phyloP scores from a whole-genome alignment of 2,329 filamentous ascomycete species.

The Dothiorella sarmentorum region DNA sequence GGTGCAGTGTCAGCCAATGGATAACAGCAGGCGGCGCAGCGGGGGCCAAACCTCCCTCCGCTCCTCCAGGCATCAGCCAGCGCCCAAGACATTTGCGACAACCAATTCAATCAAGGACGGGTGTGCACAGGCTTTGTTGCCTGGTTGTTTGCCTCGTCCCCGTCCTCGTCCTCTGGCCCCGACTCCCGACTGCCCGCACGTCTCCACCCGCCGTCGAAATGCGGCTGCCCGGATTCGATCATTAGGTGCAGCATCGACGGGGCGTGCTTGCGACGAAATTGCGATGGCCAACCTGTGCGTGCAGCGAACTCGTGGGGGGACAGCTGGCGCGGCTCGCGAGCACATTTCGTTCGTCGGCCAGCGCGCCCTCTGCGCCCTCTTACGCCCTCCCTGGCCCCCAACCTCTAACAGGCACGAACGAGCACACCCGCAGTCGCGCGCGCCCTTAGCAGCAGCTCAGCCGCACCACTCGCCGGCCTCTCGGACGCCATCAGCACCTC shows the following conservation, averaged over 20 bases:
- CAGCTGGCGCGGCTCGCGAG: not conserved
- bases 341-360: not conserved
- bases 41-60: not conserved
- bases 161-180: not conserved
- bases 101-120: constrained; percentile 3
- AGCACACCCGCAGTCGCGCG: not conserved
- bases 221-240: not conserved
- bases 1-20: constrained; percentile 11
- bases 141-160: constrained; percentile 15
- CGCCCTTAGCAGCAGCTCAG: constrained; percentile 5
- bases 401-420: not conserved
- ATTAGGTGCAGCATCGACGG: not conserved
- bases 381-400: not conserved
- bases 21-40: constrained; percentile 5
- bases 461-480: constrained; percentile 4
- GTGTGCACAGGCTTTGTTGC: constrained; percentile 10
- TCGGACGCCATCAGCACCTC: constrained; percentile 2
- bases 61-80: constrained; percentile 10
- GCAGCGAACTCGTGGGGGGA: constrained; percentile 9
- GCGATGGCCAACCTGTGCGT: not conserved
- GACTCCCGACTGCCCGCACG: not conserved
- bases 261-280: not conserved
- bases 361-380: not conserved
- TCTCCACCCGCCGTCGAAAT: not conserved
- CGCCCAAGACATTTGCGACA: constrained; percentile 8